These are phyloP conservation scores for Kodamaea sagamina DNA, from an alignment of 805 yeast genomes.

Conservation along the genomic window DNA sequence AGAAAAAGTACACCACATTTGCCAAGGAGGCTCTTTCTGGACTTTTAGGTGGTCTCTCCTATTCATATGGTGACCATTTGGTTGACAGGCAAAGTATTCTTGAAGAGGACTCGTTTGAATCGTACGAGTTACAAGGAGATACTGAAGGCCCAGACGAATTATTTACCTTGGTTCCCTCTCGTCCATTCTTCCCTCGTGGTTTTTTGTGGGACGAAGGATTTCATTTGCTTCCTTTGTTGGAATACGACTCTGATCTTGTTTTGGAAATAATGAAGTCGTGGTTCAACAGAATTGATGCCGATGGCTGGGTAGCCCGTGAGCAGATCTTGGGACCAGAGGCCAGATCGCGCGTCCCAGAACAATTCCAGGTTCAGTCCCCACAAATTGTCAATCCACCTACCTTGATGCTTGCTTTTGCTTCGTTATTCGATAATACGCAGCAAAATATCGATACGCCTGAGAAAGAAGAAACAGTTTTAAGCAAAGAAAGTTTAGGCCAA, in stretches of 20 bases:
- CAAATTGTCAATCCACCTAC: conserved; percentile 96
- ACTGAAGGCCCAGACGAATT: conserved; percentile 77
- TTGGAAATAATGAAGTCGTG: conserved; percentile 82
- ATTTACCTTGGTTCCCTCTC: conserved; percentile 84
- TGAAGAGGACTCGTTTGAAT: conserved; percentile 70
- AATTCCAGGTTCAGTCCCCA: conserved; percentile 84
- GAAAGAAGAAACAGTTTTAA: conserved; percentile 11
- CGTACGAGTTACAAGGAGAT: conserved; percentile 51
- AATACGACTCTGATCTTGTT: conserved; percentile 80
- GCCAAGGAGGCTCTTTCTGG: conserved; percentile 82
- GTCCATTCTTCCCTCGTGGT: conserved; percentile 95
- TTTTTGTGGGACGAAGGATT: conserved; percentile 99
- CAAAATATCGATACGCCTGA: conserved; percentile 20
- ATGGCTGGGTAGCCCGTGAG: conserved; percentile 97
- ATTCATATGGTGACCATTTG: conserved; percentile 78
- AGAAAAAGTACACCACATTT: conserved; percentile 49
- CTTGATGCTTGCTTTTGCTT: conserved; percentile 69
- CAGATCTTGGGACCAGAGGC: conserved; percentile 92
- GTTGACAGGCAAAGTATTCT: conserved; percentile 73
- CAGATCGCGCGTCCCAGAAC: conserved; percentile 80
- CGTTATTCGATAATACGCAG: conserved; percentile 43
- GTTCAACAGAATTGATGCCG: conserved; percentile 81
- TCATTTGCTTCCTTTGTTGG: conserved; percentile 78
- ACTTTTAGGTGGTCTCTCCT: conserved; percentile 85
- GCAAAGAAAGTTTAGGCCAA: conserved; percentile 42